A percentile compares a stretch with the other conserved stretches of the same genome.
phyloP scores from a whole-genome alignment of 2,329 filamentous ascomycete genomes.

The Colletotrichum chrysophilum region DNA sequence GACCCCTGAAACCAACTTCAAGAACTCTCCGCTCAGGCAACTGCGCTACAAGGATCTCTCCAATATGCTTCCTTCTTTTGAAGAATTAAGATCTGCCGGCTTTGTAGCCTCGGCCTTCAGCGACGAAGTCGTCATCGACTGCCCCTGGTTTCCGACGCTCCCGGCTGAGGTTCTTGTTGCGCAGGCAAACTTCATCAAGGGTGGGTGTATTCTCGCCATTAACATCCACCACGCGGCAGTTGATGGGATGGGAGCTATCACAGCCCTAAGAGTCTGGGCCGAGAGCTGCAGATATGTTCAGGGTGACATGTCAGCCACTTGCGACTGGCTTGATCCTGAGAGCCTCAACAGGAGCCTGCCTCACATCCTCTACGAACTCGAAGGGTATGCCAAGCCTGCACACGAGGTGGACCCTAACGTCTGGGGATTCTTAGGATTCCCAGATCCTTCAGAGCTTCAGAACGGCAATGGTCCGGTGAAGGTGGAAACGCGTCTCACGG shows the following conservation, averaged over 20 bases:
- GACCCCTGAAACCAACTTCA: background rate
- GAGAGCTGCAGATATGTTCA: background rate
- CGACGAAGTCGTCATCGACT: background rate
- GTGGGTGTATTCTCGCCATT: background rate
- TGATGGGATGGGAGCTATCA: background rate
- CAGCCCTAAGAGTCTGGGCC: background rate
- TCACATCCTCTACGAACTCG: background rate
- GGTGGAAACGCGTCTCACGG: background rate
- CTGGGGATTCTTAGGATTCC: background rate
- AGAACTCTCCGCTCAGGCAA: background rate
- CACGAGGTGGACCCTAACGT: background rate
- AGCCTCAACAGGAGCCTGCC: background rate
- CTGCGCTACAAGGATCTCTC: background rate
- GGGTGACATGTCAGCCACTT: background rate
- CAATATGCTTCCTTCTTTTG: background rate
- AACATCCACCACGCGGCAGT: background rate
- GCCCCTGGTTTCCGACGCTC: background rate
- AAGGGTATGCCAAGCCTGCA: background rate
- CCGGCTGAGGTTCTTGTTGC: background rate
- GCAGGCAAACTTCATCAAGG: background rate
- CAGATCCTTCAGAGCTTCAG: background rate
- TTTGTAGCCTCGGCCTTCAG: background rate
- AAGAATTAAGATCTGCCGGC: background rate
- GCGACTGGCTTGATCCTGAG: background rate
- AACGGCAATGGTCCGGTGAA: background rate